These are phyloP conservation scores for Yueomyces sp. DNA, from an alignment of 1,139 yeast genomes.

Conservation along the genomic window DNA sequence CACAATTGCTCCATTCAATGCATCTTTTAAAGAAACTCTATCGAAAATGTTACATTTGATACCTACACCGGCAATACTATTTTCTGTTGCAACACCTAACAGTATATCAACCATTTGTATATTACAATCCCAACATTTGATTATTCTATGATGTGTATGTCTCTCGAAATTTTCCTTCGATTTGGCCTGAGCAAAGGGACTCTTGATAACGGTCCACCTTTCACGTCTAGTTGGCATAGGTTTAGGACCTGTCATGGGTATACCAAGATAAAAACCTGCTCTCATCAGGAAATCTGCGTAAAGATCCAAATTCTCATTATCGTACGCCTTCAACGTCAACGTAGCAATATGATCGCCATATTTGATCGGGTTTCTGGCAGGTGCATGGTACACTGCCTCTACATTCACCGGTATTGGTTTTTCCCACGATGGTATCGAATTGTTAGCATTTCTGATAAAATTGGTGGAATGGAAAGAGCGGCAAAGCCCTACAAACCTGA, in stretches of 20 bases:
- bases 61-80: slow-evolving; percentile 72
- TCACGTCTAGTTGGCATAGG: slow-evolving; percentile 65
- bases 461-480: too few species aligned
- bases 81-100: slow-evolving; percentile 67
- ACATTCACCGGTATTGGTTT: slow-evolving; percentile 74
- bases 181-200: slow-evolving; percentile 92
- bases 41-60: slow-evolving; percentile 62
- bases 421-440: neutral
- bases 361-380: slow-evolving; percentile 53
- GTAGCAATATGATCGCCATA: slow-evolving; percentile 67
- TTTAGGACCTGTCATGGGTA: slow-evolving; percentile 62
- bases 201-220: slow-evolving; percentile 85
- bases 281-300: slow-evolving; percentile 79
- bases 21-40: slow-evolving; percentile 30
- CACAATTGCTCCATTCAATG: neutral
- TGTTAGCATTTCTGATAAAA: too few species aligned
- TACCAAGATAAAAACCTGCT: slow-evolving; percentile 80
- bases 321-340: slow-evolving; percentile 61
- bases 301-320: slow-evolving; percentile 56
- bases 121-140: slow-evolving; percentile 73
- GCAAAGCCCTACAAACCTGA: too few species aligned
- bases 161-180: slow-evolving; percentile 91
- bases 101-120: slow-evolving; percentile 77
- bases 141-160: slow-evolving; percentile 61
- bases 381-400: slow-evolving; percentile 71